phyloP scores from a whole-genome alignment of 1,284 basidiomycete species.

The Cryptococcus neoformans region DNA sequence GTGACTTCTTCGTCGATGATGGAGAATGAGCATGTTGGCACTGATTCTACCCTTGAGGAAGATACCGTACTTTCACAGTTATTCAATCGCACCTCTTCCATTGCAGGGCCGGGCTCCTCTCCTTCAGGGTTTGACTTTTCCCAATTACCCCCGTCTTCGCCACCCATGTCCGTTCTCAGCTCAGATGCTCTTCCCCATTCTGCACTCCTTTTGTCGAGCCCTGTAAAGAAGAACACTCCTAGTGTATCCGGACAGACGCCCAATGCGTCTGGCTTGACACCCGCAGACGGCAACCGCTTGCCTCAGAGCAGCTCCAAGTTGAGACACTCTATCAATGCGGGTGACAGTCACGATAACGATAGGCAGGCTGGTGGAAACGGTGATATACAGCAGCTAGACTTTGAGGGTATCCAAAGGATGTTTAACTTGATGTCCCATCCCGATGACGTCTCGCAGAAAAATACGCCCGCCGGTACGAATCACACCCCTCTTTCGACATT shows the following conservation, averaged over 20 bases:
- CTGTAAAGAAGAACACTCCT: slow-evolving; percentile 12
- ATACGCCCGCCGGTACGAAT: not conserved
- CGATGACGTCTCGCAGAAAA: not conserved
- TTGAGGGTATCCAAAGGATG: slow-evolving; percentile 15
- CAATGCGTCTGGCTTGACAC: slow-evolving; percentile 5
- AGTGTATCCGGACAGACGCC: not conserved
- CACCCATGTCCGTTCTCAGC: slow-evolving; percentile 19
- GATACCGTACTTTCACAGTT: slow-evolving; percentile 37
- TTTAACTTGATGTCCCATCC: slow-evolving; percentile 3
- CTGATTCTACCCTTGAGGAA: slow-evolving; percentile 17
- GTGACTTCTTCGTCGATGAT: not conserved
- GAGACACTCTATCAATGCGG: slow-evolving; percentile 9
- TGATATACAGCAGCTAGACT: slow-evolving; percentile 1
- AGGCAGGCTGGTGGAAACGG: not conserved
- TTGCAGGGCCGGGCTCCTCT: slow-evolving; percentile 12
- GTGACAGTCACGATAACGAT: not conserved
- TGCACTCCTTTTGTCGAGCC: slow-evolving; percentile 29
- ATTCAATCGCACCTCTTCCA: slow-evolving; percentile 38
- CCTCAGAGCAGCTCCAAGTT: slow-evolving; percentile 8
- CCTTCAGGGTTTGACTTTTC: slow-evolving; percentile 40
- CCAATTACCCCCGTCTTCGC: slow-evolving; percentile 37
- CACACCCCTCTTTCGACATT: not conserved
- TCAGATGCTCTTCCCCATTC: slow-evolving; percentile 29
- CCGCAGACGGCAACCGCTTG: slow-evolving; percentile 6
- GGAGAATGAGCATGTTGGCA: not conserved